Evolutionary conservation across 257 asterid species (phyloP).

Genomic region (Schizonepeta tenuifolia): DNA sequence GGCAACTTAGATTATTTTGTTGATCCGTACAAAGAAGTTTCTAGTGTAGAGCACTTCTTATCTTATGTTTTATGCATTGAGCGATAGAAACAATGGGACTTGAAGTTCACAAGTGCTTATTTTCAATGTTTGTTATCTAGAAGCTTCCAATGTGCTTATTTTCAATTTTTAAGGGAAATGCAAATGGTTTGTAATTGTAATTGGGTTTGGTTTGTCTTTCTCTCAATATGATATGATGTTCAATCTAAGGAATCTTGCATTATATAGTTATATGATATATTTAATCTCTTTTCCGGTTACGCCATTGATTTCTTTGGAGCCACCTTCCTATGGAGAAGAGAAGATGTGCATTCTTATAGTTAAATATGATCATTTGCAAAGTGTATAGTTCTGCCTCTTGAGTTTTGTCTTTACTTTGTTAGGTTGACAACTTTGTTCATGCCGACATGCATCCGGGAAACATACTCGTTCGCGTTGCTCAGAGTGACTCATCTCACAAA

Average conservation of each 20-base stretch:
- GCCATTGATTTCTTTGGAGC: constrained; percentile 6
- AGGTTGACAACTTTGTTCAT: constrained; percentile 87
- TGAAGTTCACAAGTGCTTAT: constrained; percentile 10
- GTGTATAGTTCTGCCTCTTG: constrained; percentile 18
- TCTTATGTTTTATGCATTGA: not conserved
- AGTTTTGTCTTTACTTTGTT: constrained; percentile 33
- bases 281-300: not conserved
- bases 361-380: constrained; percentile 11
- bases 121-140: constrained; percentile 4
- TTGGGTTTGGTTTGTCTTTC: not conserved
- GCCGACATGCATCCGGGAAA: constrained; percentile 95
- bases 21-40: not conserved
- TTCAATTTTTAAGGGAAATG: not conserved
- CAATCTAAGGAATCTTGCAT: constrained; percentile 16
- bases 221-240: not conserved
- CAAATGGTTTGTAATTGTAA: not conserved
- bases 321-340: constrained; percentile 4
- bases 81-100: not conserved
- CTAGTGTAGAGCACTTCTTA: not conserved
- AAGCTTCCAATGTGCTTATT: constrained; percentile 11
- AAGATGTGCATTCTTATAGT: constrained; percentile 4
- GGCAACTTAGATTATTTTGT: constrained; percentile 12
- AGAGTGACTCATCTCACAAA: constrained; percentile 56
- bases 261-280: not conserved
- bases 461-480: constrained; percentile 69